A percentile compares a stretch with the other conserved stretches of the same genome.
These are phyloP conservation scores for Xanthoconium stramineum DNA, from an alignment of 768 basidiomycete genomes.

Conservation along the genomic window DNA sequence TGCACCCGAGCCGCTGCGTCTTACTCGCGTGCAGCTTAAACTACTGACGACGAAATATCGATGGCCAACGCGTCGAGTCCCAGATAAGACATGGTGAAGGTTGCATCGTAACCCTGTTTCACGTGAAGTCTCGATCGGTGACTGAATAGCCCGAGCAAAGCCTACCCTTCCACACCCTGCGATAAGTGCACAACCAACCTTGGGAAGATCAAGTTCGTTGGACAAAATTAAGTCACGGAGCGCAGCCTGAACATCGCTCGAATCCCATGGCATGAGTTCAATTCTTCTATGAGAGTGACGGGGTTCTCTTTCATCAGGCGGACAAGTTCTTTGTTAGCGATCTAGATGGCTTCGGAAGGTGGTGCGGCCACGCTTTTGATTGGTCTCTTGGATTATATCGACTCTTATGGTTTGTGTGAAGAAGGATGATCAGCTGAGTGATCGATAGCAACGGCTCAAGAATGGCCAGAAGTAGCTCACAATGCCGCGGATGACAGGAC, in stretches of 20 bases:
- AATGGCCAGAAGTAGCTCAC: no score
- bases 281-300: slow-evolving; percentile 36
- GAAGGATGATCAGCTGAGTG: no score
- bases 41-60: slow-evolving; percentile 17
- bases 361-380: not conserved
- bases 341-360: not conserved
- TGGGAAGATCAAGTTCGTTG: slow-evolving; percentile 43
- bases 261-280: slow-evolving; percentile 63
- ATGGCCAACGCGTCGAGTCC: slow-evolving; percentile 18
- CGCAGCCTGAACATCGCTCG: slow-evolving; percentile 51
- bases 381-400: not conserved
- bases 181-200: slow-evolving; percentile 42
- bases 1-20: not conserved
- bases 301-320: slow-evolving; percentile 14
- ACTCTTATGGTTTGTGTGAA: not conserved
- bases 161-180: slow-evolving; percentile 55
- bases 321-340: slow-evolving; percentile 4
- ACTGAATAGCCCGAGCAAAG: not conserved
- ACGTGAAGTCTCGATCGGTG: not conserved
- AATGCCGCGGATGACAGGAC: no score
- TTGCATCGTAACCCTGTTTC: slow-evolving; percentile 20
- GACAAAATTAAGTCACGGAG: slow-evolving; percentile 50
- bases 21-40: slow-evolving; percentile 21
- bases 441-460: no score
- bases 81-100: slow-evolving; percentile 14